phyloP scores from a whole-genome alignment of 108 stramenopile genomes.

The Cyclotella sp. region DNA sequence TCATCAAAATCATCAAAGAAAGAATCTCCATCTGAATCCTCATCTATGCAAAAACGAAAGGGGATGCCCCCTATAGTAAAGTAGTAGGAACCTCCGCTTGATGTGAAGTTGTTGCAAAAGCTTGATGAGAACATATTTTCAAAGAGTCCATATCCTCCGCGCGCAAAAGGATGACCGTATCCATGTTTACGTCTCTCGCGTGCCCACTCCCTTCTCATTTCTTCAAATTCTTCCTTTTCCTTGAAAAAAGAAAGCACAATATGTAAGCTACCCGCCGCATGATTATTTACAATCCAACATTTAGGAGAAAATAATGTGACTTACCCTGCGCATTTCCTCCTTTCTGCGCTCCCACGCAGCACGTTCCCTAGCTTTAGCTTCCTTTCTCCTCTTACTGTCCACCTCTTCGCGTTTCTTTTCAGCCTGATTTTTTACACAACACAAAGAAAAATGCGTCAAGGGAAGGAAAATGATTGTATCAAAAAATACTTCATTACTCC shows the following conservation, averaged over 20 bases:
- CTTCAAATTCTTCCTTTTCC: slow-evolving; percentile 39
- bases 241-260: neutral
- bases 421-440: neutral
- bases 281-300: too few species aligned
- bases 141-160: neutral
- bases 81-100: slow-evolving; percentile 27
- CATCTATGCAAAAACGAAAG: slow-evolving; percentile 27
- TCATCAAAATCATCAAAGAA: slow-evolving; percentile 45
- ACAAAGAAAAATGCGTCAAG: too few species aligned
- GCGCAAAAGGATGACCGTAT: slow-evolving; percentile 9
- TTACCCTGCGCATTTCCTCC: slow-evolving; percentile 14
- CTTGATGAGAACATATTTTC: slow-evolving; percentile 11
- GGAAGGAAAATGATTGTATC: too few species aligned
- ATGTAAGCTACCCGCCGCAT: too few species aligned
- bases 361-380: slow-evolving; percentile 26
- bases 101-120: neutral
- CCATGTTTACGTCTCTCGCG: slow-evolving; percentile 4
- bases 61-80: slow-evolving; percentile 33
- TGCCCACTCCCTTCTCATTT: slow-evolving; percentile 23
- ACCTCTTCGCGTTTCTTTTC: slow-evolving; percentile 40
- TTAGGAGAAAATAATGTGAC: too few species aligned
- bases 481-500: too few species aligned
- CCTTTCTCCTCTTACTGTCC: slow-evolving; percentile 33
- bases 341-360: slow-evolving; percentile 31
- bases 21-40: slow-evolving; percentile 13